Conservation (phyloP, 352 stramenopile species). For the Albugo laibachii region DNA sequence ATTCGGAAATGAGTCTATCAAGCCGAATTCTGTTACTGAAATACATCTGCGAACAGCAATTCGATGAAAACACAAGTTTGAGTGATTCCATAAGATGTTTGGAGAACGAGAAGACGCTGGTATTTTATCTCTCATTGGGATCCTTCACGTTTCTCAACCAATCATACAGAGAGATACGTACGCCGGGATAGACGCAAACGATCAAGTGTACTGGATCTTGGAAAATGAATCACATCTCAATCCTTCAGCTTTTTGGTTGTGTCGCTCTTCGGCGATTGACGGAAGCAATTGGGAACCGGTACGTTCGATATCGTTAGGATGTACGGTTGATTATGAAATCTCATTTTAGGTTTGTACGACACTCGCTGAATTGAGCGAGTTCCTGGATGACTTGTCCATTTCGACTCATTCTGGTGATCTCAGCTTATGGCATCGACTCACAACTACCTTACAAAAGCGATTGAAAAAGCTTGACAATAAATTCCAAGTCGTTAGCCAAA, state of each 20-base stretch:
- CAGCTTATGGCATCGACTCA: not conserved
- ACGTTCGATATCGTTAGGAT: too few relatives aligned
- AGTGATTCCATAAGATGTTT: constrained; percentile 23
- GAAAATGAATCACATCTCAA: constrained; percentile 33
- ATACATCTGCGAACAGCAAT: constrained; percentile 37
- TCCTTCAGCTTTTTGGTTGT: constrained; percentile 36
- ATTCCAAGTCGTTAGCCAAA: too few relatives aligned
- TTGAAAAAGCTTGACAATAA: not conserved
- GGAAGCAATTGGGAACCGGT: constrained; percentile 38
- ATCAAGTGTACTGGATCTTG: constrained; percentile 33
- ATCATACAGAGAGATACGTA: constrained; percentile 23
- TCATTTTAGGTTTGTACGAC: not conserved
- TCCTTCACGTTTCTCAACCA: not conserved
- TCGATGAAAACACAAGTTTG: constrained; percentile 40
- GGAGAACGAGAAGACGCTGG: not conserved
- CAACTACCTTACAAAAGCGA: not conserved
- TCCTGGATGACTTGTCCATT: not conserved
- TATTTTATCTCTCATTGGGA: not conserved
- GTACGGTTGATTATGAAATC: too few relatives aligned
- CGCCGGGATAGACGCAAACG: constrained; percentile 19
- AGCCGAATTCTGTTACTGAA: constrained; percentile 33
- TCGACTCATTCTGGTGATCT: not conserved
- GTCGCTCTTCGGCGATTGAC: constrained; percentile 18
- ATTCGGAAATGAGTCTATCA: constrained; percentile 18
- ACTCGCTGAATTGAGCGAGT: not conserved